Percentiles rank a stretch among this genome's conserved stretches.
Conservation (phyloP, 2,329 filamentous ascomycete species). For the Knoxdaviesia capensis region DNA sequence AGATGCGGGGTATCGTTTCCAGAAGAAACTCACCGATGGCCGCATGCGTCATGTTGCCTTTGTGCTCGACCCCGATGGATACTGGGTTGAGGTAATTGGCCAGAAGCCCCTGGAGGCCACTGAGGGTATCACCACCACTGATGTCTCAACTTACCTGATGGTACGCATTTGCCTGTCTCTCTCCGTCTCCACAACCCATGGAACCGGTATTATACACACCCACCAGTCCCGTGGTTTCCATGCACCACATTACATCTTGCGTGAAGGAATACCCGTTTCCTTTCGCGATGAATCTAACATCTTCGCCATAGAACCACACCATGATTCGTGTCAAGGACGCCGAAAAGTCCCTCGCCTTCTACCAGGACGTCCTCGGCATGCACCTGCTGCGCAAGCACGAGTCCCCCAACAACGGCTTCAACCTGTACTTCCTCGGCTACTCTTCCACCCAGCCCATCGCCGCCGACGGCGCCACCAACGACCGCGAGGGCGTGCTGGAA, state of each 20-base stretch:
- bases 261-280: no score
- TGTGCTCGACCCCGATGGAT: conserved; percentile 69
- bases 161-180: conserved; percentile 11
- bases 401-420: conserved; percentile 54
- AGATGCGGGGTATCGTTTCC: conserved; percentile 78
- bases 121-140: conserved; percentile 50
- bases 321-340: conserved; percentile 88
- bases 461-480: conserved; percentile 32
- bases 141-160: conserved; percentile 56
- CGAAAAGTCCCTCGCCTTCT: conserved; percentile 56
- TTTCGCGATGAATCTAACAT: neutral
- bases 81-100: conserved; percentile 71
- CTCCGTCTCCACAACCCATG: no score
- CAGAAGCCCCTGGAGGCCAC: conserved; percentile 53
- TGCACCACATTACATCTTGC: neutral
- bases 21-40: conserved; percentile 85
- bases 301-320: conserved; percentile 48
- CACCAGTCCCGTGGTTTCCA: no score
- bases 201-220: no score
- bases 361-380: conserved; percentile 83
- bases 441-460: conserved; percentile 32
- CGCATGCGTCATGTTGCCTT: conserved; percentile 81
- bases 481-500: conserved; percentile 71
- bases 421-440: conserved; percentile 85
- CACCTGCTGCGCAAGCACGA: conserved; percentile 53